Conservation (phyloP, 768 basidiomycete genomes). For the Hericium coralloides region DNA sequence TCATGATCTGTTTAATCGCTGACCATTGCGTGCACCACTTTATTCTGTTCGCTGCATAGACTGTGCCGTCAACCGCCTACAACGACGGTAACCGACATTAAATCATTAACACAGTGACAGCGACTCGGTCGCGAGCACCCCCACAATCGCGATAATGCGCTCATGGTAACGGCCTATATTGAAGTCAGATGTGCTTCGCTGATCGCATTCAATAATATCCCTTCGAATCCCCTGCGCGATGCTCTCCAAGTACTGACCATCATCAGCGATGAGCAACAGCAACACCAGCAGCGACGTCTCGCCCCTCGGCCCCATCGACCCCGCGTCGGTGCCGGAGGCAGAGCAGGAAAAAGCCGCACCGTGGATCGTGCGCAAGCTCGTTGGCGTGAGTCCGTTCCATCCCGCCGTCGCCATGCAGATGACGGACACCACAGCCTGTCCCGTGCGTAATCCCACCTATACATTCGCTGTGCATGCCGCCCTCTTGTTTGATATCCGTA, state of each 20-base stretch:
- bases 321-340: slow-evolving; percentile 28
- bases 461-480: background rate
- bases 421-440: background rate
- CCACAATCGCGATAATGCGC: no score
- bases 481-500: background rate
- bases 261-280: background rate
- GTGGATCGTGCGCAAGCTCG: slow-evolving; percentile 58
- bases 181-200: no score
- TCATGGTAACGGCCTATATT: no score
- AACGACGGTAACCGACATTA: no score
- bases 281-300: slow-evolving; percentile 20
- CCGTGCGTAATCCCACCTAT: background rate
- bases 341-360: slow-evolving; percentile 51
- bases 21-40: no score
- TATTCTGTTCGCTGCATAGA: no score
- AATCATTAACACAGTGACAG: no score
- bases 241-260: background rate
- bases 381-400: slow-evolving; percentile 38
- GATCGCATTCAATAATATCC: background rate
- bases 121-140: no score
- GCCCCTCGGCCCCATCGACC: slow-evolving; percentile 41
- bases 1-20: no score
- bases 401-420: no score
- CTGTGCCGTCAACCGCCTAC: no score
- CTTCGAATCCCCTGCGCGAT: background rate